Percentiles rank a stretch among this genome's conserved stretches.
These are phyloP conservation scores for Karstenula rhodostoma DNA, from an alignment of 2,329 filamentous ascomycete genomes.

Conservation along the genomic window DNA sequence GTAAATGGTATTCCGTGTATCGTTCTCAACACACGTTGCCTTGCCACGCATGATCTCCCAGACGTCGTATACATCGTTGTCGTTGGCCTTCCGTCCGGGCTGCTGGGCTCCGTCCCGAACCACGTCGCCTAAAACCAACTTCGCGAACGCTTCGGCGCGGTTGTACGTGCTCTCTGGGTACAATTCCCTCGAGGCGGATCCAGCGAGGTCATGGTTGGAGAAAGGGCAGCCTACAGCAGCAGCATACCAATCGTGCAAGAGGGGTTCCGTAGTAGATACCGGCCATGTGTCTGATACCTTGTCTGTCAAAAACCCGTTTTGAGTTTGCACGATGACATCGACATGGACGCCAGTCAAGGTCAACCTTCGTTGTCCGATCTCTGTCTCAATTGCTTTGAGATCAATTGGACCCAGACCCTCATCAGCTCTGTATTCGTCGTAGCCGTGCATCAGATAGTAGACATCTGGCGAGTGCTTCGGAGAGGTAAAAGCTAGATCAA, in stretches of 20 bases:
- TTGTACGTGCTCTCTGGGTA: neutral
- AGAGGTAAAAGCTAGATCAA: neutral
- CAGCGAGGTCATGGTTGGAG: neutral
- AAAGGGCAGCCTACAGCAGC: conserved; percentile 1
- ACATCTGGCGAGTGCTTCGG: neutral
- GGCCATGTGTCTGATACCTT: neutral
- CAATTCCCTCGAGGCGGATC: neutral
- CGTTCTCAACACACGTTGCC: neutral
- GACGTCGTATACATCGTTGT: neutral
- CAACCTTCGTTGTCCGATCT: neutral
- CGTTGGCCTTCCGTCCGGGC: neutral
- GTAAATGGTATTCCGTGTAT: neutral
- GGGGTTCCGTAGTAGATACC: neutral
- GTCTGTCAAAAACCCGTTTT: neutral
- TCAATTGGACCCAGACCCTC: neutral
- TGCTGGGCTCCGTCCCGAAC: neutral
- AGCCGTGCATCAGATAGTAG: conserved; percentile 1
- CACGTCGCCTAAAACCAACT: neutral
- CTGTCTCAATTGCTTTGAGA: neutral
- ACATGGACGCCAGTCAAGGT: neutral
- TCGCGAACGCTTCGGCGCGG: conserved; percentile 1
- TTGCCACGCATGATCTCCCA: neutral
- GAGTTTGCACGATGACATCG: neutral
- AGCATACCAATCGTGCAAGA: neutral
- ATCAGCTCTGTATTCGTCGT: neutral